Base-by-base conservation (phyloP, 2,329 filamentous ascomycete species). In the Zalaria sp. region DNA sequence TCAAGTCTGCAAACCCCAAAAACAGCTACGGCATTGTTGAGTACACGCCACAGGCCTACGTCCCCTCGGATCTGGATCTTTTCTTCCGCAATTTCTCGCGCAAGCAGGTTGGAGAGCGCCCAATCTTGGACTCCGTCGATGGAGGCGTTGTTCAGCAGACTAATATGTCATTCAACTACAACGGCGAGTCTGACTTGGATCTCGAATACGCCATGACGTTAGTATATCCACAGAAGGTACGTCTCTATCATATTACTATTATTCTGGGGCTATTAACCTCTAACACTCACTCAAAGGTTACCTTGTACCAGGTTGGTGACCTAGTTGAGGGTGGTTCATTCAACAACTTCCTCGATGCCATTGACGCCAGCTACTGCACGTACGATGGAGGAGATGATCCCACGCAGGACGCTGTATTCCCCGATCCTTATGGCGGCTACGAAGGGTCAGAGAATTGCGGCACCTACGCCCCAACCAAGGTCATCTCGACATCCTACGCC, bases 21-120 rank as follows among this genome's bases (percentile, higher is more conserved):
- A 75, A 75, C 51, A 65, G 60, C 25, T 64, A 69, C 37, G 70
- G 69, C 32, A 66, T 76, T 35, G 71, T 72, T 32, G 71, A 75
- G 48, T 68, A 68, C 42, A 65, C 59, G 7, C 62, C 62, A 26
- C 66, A 76, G 47, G 65, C 67, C 37, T 77, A 73, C 52, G 56
- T 69, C 2, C 53, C 54, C 5, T 42, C 44, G 3, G 58, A 61
- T 43, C 44, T 61, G 11, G 55, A 60, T 32, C 38, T 58, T 2
- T 61, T 62, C 52, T 61, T 62, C 47, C 43, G 43, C 34, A 59
- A 58, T 46, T 62, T 59, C 48, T 55, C 51, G 28, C 51, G 49
- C 1, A 47, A 43, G 34, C 47, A 51, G 32, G 53, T 61, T 9
- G 57, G 58, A 5, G 41, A 52, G 7, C 53, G 47, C 25, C 60